Evolutionary conservation across 2,329 filamentous ascomycete genomes (phyloP).

Genomic region (Acephala macrosclerotiorum): DNA sequence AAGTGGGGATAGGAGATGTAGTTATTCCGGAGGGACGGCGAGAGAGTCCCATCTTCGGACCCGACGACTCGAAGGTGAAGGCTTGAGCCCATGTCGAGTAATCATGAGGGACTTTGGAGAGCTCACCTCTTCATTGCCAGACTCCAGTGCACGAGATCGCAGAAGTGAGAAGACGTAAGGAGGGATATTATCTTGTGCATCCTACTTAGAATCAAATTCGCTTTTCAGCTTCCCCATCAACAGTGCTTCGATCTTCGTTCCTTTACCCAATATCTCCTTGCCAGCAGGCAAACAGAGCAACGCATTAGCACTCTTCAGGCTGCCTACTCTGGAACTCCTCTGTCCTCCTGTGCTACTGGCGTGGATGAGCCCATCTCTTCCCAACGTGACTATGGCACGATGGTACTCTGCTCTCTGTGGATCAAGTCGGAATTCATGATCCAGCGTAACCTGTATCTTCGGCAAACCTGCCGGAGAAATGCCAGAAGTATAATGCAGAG

Average conservation of each 20-base stretch:
- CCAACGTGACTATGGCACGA: conserved; percentile 75
- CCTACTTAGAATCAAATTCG: conserved; percentile 28
- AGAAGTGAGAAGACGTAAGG: not conserved
- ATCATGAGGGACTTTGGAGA: too few relatives aligned
- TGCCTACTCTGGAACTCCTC: conserved; percentile 88
- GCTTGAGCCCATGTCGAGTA: too few relatives aligned
- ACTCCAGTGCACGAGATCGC: not conserved
- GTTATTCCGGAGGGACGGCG: too few relatives aligned
- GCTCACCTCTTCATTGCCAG: too few relatives aligned
- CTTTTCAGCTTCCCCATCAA: conserved; percentile 66
- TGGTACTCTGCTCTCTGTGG: conserved; percentile 86
- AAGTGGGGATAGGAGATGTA: too few relatives aligned
- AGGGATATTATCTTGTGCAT: not conserved
- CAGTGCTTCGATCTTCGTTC: conserved; percentile 76
- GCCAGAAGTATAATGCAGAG: conserved; percentile 79
- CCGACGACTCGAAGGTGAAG: too few relatives aligned
- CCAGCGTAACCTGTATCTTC: conserved; percentile 72
- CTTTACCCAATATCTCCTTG: conserved; percentile 70
- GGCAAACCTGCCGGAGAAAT: conserved; percentile 73
- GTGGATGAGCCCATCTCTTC: conserved; percentile 70
- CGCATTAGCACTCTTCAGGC: conserved; percentile 87
- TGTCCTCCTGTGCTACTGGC: conserved; percentile 89
- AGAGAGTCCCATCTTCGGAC: too few relatives aligned
- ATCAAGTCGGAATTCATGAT: conserved; percentile 78
- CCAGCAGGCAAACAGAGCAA: conserved; percentile 77